phyloP scores from a whole-genome alignment of 208 protist species.

The Trypanosoma congolense region DNA sequence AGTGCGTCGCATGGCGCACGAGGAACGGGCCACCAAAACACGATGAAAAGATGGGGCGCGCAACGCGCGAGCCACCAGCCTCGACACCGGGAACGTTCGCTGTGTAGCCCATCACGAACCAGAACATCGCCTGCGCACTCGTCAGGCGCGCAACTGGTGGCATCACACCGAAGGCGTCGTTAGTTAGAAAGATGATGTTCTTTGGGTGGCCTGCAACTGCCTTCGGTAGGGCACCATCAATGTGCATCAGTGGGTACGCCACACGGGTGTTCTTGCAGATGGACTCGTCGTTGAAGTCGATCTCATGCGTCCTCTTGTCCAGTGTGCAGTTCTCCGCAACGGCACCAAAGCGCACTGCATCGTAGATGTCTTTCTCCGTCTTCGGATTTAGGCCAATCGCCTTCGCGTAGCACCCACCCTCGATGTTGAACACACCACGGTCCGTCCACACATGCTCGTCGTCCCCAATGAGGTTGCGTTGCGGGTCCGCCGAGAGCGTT shows the following conservation, averaged over 20 bases:
- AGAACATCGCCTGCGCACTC: slow-evolving; percentile 91
- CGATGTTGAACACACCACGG: slow-evolving; percentile 89
- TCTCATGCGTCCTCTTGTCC: slow-evolving; percentile 45
- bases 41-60: slow-evolving; percentile 92
- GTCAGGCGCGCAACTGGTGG: slow-evolving; percentile 92
- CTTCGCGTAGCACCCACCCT: slow-evolving; percentile 93
- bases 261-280: slow-evolving; percentile 96
- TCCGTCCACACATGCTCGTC: slow-evolving; percentile 92
- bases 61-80: slow-evolving; percentile 88
- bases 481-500: slow-evolving; percentile 87
- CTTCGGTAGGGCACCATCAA: slow-evolving; percentile 86
- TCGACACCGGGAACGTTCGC: slow-evolving; percentile 92
- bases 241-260: slow-evolving; percentile 93
- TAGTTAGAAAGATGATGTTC: slow-evolving; percentile 96
- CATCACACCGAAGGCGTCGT: slow-evolving; percentile 96
- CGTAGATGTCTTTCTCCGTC: slow-evolving; percentile 91
- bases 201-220: slow-evolving; percentile 82
- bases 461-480: slow-evolving; percentile 85
- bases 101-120: slow-evolving; percentile 95
- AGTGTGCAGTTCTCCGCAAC: slow-evolving; percentile 88
- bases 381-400: slow-evolving; percentile 80
- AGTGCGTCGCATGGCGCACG: slow-evolving; percentile 93
- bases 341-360: slow-evolving; percentile 78
- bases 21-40: slow-evolving; percentile 96
- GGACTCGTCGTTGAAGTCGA: slow-evolving; percentile 91